Conservation (phyloP, 345 rosid species). For the Boechera divaricarpa region DNA sequence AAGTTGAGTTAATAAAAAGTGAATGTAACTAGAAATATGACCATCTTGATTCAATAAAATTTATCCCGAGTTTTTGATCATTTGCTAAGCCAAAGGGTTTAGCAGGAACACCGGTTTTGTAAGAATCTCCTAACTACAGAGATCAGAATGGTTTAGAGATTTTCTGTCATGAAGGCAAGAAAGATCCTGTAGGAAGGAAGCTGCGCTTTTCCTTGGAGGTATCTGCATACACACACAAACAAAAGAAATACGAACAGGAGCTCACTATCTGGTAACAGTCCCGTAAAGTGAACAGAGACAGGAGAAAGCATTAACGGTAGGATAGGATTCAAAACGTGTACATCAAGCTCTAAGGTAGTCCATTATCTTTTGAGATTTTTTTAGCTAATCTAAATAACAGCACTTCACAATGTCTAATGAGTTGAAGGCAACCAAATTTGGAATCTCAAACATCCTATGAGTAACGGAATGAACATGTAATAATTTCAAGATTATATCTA, state of each 20-base stretch:
- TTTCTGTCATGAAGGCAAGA: slow-evolving; percentile 15
- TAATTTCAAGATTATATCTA: not conserved
- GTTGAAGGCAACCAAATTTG: not conserved
- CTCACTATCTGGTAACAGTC: slow-evolving; percentile 12
- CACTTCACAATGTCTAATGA: slow-evolving; percentile 16
- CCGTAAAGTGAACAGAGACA: not conserved
- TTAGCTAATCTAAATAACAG: not conserved
- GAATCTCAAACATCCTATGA: too few relatives aligned
- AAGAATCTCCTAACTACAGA: slow-evolving; percentile 19
- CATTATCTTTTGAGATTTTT: not conserved
- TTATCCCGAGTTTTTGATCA: slow-evolving; percentile 6
- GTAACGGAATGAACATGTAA: too few relatives aligned
- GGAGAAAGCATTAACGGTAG: not conserved
- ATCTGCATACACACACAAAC: slow-evolving; percentile 68
- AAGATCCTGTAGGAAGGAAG: slow-evolving; percentile 79
- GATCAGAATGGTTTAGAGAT: not conserved
- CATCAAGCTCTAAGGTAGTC: not conserved
- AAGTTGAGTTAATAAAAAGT: slow-evolving; percentile 4
- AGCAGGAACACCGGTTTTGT: not conserved
- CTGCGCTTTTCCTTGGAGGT: slow-evolving; percentile 96
- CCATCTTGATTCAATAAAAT: slow-evolving; percentile 6
- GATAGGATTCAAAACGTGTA: not conserved
- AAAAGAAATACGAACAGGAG: slow-evolving; percentile 18
- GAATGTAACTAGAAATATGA: not conserved
- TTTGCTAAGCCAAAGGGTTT: slow-evolving; percentile 3